Conservation (phyloP, 1,284 basidiomycete species). For the Ustilago nuda region DNA sequence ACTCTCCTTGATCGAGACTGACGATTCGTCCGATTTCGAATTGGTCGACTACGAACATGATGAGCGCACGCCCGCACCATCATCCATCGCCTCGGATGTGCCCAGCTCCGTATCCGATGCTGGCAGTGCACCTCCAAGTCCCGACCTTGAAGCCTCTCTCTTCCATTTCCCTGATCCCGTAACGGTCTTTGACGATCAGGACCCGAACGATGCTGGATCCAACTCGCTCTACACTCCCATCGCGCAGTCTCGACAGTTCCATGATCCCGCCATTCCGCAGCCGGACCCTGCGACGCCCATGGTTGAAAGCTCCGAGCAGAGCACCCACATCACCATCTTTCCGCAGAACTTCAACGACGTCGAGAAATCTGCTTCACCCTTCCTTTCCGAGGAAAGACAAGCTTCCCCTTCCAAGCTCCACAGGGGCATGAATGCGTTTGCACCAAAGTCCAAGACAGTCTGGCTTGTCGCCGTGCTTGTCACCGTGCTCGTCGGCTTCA, state of each 20-base stretch:
- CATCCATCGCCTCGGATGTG: conserved; percentile 23
- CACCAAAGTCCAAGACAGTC: conserved; percentile 17
- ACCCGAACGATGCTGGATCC: conserved; percentile 14
- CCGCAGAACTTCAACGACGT: conserved; percentile 9
- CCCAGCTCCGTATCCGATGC: conserved; percentile 22
- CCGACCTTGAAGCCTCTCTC: conserved; percentile 22
- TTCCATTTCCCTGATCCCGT: conserved; percentile 47
- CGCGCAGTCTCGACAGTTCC: conserved; percentile 10
- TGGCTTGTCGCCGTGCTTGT: conserved; percentile 34
- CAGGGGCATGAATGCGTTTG: background rate
- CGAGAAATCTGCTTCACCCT: conserved; percentile 15
- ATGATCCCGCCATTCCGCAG: background rate
- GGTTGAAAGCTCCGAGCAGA: background rate
- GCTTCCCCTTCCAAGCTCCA: conserved; percentile 4
- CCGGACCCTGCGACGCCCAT: background rate
- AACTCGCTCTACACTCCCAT: conserved; percentile 28
- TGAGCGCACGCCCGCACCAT: conserved; percentile 14
- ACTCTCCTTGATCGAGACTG: conserved; percentile 27
- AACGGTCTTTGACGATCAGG: conserved; percentile 18
- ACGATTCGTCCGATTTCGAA: conserved; percentile 35
- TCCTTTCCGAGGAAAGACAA: background rate
- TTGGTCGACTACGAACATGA: conserved; percentile 36
- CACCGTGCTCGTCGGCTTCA: conserved; percentile 28
- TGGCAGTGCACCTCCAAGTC: conserved; percentile 19
- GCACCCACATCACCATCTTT: background rate